These are phyloP conservation scores for Pichia sp. DNA, from an alignment of 1,139 yeast genomes.

Conservation along the genomic window DNA sequence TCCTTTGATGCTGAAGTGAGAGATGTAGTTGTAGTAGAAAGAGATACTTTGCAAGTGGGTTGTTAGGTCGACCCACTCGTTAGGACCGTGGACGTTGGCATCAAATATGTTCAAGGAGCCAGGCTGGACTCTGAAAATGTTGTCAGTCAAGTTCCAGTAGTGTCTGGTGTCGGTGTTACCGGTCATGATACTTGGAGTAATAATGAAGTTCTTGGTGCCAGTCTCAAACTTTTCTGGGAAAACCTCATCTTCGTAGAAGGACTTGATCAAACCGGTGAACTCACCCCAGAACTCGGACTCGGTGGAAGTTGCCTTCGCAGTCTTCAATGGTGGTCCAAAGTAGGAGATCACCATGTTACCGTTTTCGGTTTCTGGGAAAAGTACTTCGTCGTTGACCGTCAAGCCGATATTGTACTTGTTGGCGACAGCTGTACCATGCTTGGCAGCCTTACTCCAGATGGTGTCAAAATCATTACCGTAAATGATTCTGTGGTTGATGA, in stretches of 20 bases:
- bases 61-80: constrained; percentile 46
- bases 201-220: constrained; percentile 42
- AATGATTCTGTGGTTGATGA: constrained; percentile 52
- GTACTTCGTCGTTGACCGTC: constrained; percentile 32
- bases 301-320: constrained; percentile 46
- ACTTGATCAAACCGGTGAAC: constrained; percentile 43
- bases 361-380: constrained; percentile 33
- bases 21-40: constrained; percentile 39
- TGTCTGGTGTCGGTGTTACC: constrained; percentile 83
- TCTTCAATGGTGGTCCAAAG: constrained; percentile 31
- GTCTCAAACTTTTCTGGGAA: constrained; percentile 38
- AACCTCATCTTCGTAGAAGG: constrained; percentile 44
- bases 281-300: constrained; percentile 39
- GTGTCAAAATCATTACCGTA: constrained; percentile 38
- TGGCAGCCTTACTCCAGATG: constrained; percentile 19
- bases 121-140: constrained; percentile 58
- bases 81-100: constrained; percentile 21
- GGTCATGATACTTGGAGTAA: constrained; percentile 64
- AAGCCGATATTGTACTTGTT: constrained; percentile 45
- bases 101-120: constrained; percentile 16
- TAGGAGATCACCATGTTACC: constrained; percentile 47
- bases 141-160: constrained; percentile 69
- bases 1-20: constrained; percentile 10
- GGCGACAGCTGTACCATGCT: constrained; percentile 40
- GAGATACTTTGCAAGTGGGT: constrained; percentile 55